phyloP scores from a whole-genome alignment of 495 filamentous ascomycete genomes.

The Haplographium delicatum region DNA sequence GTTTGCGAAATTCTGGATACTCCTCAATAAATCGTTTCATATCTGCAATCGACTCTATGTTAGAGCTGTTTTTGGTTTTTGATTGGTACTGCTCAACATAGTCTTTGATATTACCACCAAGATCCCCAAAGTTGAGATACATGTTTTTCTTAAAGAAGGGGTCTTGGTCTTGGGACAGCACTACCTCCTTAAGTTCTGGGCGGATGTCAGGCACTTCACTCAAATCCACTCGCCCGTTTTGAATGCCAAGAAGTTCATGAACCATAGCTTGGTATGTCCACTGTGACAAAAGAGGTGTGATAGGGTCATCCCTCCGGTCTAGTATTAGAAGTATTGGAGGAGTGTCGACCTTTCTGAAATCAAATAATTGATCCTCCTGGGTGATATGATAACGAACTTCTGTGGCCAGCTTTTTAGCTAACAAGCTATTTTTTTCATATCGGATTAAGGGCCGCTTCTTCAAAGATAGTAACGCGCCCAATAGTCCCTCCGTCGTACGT shows the following conservation, averaged over 20 bases:
- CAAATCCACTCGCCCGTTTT: conserved; percentile 86
- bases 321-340: conserved; percentile 87
- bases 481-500: conserved; percentile 77
- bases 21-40: conserved; percentile 99
- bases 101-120: conserved; percentile 96
- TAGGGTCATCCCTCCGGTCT: conserved; percentile 89
- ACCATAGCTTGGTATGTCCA: conserved; percentile 99
- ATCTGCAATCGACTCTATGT: conserved; percentile 93
- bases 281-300: conserved; percentile 92
- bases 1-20: conserved; percentile 93
- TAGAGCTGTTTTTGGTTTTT: conserved; percentile 85
- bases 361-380: conserved; percentile 95
- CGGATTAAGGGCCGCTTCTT: conserved; percentile 96
- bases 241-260: conserved; percentile 88
- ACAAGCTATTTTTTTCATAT: conserved; percentile 85
- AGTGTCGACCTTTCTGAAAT: conserved; percentile 92
- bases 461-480: conserved; percentile 73
- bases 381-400: conserved; percentile 89
- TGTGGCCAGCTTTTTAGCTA: conserved; percentile 87
- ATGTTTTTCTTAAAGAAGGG: conserved; percentile 99
- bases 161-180: conserved; percentile 94
- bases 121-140: conserved; percentile 97
- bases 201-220: conserved; percentile 82
- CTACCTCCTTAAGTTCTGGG: conserved; percentile 90
- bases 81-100: conserved; percentile 97